phyloP scores from a whole-genome alignment of 345 rosid species.

The Zanthoxylum bungeanum region DNA sequence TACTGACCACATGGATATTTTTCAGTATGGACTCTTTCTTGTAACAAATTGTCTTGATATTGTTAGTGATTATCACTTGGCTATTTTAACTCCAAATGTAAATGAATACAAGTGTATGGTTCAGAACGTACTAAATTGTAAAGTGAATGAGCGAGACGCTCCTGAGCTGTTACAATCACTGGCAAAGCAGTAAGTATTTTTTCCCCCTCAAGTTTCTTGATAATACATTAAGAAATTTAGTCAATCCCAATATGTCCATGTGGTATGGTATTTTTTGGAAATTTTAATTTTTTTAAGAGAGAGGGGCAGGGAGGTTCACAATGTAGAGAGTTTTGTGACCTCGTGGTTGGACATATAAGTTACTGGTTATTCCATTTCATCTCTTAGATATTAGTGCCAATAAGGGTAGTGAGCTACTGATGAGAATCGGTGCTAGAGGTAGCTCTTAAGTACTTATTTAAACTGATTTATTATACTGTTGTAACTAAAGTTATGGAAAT shows the following conservation, averaged over 20 bases:
- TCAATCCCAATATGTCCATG: not conserved
- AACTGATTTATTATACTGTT: not conserved
- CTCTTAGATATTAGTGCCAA: not conserved
- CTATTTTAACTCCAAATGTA: slow-evolving; percentile 87
- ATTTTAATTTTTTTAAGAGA: not conserved
- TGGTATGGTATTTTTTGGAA: not conserved
- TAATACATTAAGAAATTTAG: not conserved
- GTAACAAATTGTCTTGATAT: slow-evolving; percentile 66
- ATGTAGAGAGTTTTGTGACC: not conserved
- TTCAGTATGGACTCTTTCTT: slow-evolving; percentile 90
- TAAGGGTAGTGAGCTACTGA: not conserved
- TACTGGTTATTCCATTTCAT: not conserved
- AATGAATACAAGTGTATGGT: slow-evolving; percentile 90
- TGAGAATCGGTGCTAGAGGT: not conserved
- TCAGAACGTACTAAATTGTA: slow-evolving; percentile 64
- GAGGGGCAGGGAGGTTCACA: not conserved
- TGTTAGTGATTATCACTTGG: slow-evolving; percentile 68
- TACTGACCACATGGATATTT: slow-evolving; percentile 13
- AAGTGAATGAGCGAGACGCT: slow-evolving; percentile 60
- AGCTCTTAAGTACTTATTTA: not conserved
- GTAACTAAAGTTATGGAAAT: not conserved
- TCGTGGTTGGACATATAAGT: not conserved
- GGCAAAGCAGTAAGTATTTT: slow-evolving; percentile 66
- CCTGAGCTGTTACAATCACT: slow-evolving; percentile 56
- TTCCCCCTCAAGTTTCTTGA: slow-evolving; percentile 3